phyloP scores from a whole-genome alignment of 2,329 filamentous ascomycete species.

The Neodidymelliopsis sp. region DNA sequence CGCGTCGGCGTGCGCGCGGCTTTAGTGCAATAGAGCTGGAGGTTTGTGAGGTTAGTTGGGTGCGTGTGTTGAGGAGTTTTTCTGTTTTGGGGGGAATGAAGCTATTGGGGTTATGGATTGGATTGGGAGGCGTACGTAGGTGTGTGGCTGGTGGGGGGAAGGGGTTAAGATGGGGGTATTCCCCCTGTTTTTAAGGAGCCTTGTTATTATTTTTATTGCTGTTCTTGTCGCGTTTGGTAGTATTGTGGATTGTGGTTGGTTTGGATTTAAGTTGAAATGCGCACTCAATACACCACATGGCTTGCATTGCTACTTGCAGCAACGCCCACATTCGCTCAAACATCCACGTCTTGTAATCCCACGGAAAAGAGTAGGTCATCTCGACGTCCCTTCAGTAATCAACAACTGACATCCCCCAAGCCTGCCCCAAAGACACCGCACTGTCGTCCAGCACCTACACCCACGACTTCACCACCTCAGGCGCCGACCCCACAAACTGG shows the following conservation, averaged over 20 bases:
- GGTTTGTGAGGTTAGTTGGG: no score
- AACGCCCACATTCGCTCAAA: conserved; percentile 44
- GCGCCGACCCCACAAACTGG: conserved; percentile 36
- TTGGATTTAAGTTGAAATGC: not conserved
- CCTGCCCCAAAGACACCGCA: conserved; percentile 50
- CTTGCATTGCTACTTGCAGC: conserved; percentile 9
- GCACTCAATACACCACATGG: conserved; percentile 1
- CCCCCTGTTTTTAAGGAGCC: not conserved
- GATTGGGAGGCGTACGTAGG: not conserved
- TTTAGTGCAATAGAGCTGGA: conserved; percentile 4
- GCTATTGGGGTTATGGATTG: no score
- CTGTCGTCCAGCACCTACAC: conserved; percentile 45
- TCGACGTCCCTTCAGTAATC: not conserved
- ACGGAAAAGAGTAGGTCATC: conserved; percentile 35
- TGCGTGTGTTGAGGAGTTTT: no score
- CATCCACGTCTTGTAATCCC: conserved; percentile 52
- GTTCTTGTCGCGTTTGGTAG: no score
- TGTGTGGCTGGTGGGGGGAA: not conserved
- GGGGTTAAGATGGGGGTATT: not conserved
- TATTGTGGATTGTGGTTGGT: no score
- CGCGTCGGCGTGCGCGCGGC: conserved; percentile 13
- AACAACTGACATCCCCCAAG: conserved; percentile 9
- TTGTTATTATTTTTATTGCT: no score
- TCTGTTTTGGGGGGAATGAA: no score
- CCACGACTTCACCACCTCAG: conserved; percentile 49